phyloP scores from a whole-genome alignment of 2,329 filamentous ascomycete species.

The Chalaropsis ovoidea region DNA sequence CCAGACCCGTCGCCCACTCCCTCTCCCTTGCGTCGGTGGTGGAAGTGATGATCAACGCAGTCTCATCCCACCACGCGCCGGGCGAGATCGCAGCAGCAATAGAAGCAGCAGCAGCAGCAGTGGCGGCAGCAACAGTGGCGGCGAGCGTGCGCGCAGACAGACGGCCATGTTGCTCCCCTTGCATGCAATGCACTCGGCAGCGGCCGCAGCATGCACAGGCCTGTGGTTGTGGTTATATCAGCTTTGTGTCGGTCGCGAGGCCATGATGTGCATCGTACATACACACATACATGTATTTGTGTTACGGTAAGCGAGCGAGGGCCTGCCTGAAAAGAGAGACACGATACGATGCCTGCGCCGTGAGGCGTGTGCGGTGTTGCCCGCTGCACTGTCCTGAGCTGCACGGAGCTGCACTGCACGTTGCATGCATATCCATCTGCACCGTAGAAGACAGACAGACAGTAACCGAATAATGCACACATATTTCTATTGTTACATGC shows the following conservation, averaged over 20 bases:
- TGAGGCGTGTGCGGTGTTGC: not conserved
- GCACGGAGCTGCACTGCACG: not conserved
- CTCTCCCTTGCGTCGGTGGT: conserved; percentile 2
- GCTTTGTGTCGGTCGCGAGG: conserved; percentile 1
- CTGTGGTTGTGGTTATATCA: not conserved
- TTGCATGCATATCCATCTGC: not conserved
- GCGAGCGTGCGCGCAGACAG: no score
- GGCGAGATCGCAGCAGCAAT: no score
- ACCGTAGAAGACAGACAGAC: not conserved
- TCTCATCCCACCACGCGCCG: not conserved
- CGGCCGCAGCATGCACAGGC: no score
- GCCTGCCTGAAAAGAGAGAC: not conserved
- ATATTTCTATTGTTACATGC: not conserved
- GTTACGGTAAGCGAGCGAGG: not conserved
- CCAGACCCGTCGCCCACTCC: not conserved
- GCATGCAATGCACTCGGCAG: no score
- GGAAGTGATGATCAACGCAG: not conserved
- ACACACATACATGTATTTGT: conserved; percentile 3
- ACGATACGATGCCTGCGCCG: not conserved
- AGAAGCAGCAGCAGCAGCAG: no score
- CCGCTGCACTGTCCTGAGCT: not conserved
- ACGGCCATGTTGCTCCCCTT: no score
- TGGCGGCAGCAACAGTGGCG: no score
- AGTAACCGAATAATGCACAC: not conserved
- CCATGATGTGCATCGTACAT: not conserved